These are phyloP conservation scores for Cryphonectria radicalis DNA, from an alignment of 2,329 filamentous ascomycete genomes.

Conservation along the genomic window DNA sequence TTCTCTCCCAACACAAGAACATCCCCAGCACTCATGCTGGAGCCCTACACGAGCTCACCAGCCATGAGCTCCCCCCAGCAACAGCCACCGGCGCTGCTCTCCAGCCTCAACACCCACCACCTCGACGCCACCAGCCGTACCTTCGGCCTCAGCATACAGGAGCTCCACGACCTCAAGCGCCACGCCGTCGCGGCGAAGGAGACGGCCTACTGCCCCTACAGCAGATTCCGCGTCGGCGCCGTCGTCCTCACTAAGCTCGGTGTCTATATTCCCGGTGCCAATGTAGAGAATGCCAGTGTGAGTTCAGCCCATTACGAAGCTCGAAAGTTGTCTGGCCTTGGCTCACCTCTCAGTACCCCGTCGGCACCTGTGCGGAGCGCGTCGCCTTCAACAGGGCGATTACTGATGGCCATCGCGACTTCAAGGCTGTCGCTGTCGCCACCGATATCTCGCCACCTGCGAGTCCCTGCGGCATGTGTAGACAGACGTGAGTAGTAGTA, in stretches of 20 bases:
- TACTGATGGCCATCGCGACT: slow-evolving; percentile 57
- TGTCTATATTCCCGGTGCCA: slow-evolving; percentile 71
- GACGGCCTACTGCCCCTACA: slow-evolving; percentile 90
- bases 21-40: background rate
- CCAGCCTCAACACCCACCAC: slow-evolving; percentile 33
- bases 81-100: slow-evolving; percentile 32
- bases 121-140: slow-evolving; percentile 40
- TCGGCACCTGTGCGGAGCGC: slow-evolving; percentile 93
- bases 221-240: slow-evolving; percentile 87
- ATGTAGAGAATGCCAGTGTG: slow-evolving; percentile 79
- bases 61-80: slow-evolving; percentile 23
- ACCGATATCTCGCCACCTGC: slow-evolving; percentile 74
- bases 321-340: too few species aligned
- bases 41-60: background rate
- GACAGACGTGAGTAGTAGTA: slow-evolving; percentile 72
- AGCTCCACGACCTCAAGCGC: slow-evolving; percentile 67
- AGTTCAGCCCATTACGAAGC: too few species aligned
- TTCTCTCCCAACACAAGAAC: background rate
- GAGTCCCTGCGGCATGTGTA: slow-evolving; percentile 92
- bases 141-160: slow-evolving; percentile 59
- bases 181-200: slow-evolving; percentile 73
- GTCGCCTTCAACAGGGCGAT: slow-evolving; percentile 86
- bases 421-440: slow-evolving; percentile 82
- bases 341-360: slow-evolving; percentile 64
- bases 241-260: slow-evolving; percentile 64